phyloP scores from a whole-genome alignment of 306 rosid species.

The Cucurbita moschata region DNA sequence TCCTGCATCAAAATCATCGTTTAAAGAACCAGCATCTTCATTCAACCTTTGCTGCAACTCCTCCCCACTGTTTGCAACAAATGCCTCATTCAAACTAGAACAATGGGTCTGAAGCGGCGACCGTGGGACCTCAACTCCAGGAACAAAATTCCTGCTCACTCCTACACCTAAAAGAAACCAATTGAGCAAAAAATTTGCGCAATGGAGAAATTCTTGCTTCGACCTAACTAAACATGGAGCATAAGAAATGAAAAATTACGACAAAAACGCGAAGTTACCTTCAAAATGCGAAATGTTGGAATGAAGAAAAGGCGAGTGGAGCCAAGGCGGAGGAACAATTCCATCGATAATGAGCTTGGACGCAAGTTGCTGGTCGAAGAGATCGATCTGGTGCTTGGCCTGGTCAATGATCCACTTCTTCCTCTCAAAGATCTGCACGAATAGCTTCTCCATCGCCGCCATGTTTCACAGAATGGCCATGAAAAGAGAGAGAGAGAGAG shows the following conservation, averaged over 20 bases:
- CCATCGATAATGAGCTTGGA: conserved; percentile 72
- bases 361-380: conserved; percentile 57
- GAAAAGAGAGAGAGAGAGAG: background rate
- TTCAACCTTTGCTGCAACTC: conserved; percentile 20
- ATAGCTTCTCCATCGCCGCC: conserved; percentile 58
- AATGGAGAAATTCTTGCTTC: background rate
- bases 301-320: conserved; percentile 22
- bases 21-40: conserved; percentile 12
- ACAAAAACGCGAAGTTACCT: conserved; percentile 20
- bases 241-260: background rate
- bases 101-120: conserved; percentile 22
- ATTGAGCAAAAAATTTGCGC: background rate
- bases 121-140: conserved; percentile 25
- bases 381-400: conserved; percentile 46
- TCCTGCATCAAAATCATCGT: conserved; percentile 13
- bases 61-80: conserved; percentile 14
- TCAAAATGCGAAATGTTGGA: conserved; percentile 22
- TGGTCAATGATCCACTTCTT: conserved; percentile 55
- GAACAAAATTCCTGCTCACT: conserved; percentile 26
- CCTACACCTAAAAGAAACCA: conserved; percentile 22
- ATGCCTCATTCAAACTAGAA: conserved; percentile 22
- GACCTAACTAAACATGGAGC: background rate
- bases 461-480: conserved; percentile 15
- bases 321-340: conserved; percentile 70
- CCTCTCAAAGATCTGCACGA: conserved; percentile 61